Base-by-base conservation (phyloP, 805 yeast genomes). In the Yarrowia sp. region DNA sequence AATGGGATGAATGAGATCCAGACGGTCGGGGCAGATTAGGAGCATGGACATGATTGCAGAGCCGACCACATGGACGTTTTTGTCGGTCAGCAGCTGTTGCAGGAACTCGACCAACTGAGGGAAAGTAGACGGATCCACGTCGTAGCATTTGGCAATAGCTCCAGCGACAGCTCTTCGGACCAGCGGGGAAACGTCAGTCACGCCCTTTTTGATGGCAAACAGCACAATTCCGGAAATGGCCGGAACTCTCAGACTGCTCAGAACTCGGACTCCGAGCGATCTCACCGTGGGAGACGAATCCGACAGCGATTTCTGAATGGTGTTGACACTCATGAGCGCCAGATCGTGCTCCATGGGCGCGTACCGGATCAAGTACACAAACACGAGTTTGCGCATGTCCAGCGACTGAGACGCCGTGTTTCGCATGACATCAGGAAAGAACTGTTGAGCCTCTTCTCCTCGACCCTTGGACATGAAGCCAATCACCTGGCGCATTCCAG, bases 311-410 rank as follows among this genome's bases (percentile, higher is more conserved):
- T 90, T 92, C 77, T 95, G 99, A 61, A 95, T 90, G 0, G 98
- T 90, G 77, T 95, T 95, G 72, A 95, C 90, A 0, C 97, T 87
- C 56, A 95, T 81, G 22, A 95, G 82, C 2, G 98, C 95, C n/a
- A 91, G 84, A 76, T 93, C 97, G 10, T 95, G 97, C 72, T 91
- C 93, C 68, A 82, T 77, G 71, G 91, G 96, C 32, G 97, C 95
- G 76, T 86, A 92, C 69, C 90, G 83, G 52, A 88, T 80, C 61
- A 95, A 79, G 73, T 91, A 91, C 0, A 89, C 82, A 78, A 91
- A 86, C 1, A 92, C 97, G 76, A 94, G 82, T 72, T 89, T 86
- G 70, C 91, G 86, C 38, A 91, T 85, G 71, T 87, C 89, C 46
- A 85, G 75, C 69, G 87, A 85, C 59, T 80, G 78, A 19, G 94